A percentile compares a stretch with the other conserved stretches of the same genome.
These are phyloP conservation scores for Roridomyces roridus DNA, from an alignment of 768 basidiomycete genomes.

Conservation along the genomic window DNA sequence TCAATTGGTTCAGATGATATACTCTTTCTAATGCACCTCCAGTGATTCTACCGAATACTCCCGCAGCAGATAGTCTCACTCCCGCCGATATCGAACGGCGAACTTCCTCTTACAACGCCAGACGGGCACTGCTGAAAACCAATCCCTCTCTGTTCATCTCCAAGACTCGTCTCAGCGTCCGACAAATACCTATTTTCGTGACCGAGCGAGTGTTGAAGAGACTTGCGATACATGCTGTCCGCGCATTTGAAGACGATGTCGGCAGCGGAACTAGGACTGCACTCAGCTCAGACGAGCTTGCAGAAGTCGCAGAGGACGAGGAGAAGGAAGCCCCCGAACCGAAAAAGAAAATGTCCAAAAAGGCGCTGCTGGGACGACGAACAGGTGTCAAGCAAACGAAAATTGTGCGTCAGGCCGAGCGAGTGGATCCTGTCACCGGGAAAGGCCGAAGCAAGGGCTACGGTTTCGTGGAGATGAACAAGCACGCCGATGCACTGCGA, in stretches of 20 bases:
- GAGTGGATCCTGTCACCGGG: conserved; percentile 87
- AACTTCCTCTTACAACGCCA: conserved; percentile 83
- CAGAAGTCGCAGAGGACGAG: conserved; percentile 42
- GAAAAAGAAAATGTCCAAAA: conserved; percentile 31
- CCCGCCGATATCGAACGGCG: conserved; percentile 86
- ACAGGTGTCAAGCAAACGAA: conserved; percentile 85
- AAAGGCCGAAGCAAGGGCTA: conserved; percentile 93
- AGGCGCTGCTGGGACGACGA: conserved; percentile 33
- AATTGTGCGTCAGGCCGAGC: conserved; percentile 87
- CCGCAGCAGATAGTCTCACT: conserved; percentile 74
- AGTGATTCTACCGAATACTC: conserved; percentile 92
- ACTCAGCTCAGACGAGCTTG: conserved; percentile 76
- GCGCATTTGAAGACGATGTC: conserved; percentile 82
- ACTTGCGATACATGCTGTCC: conserved; percentile 80
- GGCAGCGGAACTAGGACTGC: conserved; percentile 61
- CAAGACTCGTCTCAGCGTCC: conserved; percentile 90
- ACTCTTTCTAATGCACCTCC: not conserved
- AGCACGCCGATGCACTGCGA: conserved; percentile 88
- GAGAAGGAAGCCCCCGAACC: conserved; percentile 32
- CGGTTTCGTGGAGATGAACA: conserved; percentile 91
- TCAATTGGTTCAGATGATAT: conserved; percentile 9
- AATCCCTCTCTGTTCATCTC: conserved; percentile 97
- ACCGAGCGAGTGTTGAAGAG: conserved; percentile 91
- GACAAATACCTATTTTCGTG: conserved; percentile 89
- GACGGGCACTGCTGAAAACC: conserved; percentile 80